These are phyloP conservation scores for Aureobasidium sp. DNA, from an alignment of 2,329 filamentous ascomycete species.

Conservation along the genomic window DNA sequence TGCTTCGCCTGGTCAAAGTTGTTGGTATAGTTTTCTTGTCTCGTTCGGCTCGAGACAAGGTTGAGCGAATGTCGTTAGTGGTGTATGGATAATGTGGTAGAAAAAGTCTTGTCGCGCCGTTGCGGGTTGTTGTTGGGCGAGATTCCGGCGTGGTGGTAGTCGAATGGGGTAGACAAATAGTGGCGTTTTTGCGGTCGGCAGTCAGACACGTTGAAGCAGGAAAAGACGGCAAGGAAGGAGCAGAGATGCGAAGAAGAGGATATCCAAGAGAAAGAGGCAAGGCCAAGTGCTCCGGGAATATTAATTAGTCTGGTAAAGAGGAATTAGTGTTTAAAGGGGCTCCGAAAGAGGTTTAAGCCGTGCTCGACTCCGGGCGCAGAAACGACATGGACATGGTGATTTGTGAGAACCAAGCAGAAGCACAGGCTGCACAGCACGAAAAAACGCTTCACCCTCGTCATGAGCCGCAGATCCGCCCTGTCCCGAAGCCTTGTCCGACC, in stretches of 20 bases:
- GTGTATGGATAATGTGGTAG: not conserved
- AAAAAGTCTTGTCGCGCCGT: not conserved
- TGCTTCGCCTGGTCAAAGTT: not conserved
- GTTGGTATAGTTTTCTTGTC: not conserved
- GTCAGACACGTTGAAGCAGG: not conserved
- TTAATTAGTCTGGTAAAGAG: not conserved
- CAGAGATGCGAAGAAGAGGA: not conserved
- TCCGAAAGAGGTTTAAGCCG: not conserved
- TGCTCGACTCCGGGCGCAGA: too few relatives aligned
- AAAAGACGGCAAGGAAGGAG: not conserved
- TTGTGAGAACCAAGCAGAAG: too few relatives aligned
- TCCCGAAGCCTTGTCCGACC: conserved; percentile 3
- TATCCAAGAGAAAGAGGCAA: not conserved
- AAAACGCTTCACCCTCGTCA: too few relatives aligned
- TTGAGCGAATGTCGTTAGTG: not conserved
- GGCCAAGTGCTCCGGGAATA: not conserved
- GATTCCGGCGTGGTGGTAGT: not conserved
- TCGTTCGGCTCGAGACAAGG: not conserved
- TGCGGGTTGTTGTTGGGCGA: conserved; percentile 8
- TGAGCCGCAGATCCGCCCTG: not conserved
- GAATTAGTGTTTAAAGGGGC: conserved; percentile 4
- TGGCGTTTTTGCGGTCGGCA: not conserved
- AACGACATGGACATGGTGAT: too few relatives aligned
- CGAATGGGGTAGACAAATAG: not conserved
- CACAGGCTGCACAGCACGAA: too few relatives aligned